phyloP scores from a whole-genome alignment of 2,329 filamentous ascomycete genomes.

The Microcyclospora pomicola region DNA sequence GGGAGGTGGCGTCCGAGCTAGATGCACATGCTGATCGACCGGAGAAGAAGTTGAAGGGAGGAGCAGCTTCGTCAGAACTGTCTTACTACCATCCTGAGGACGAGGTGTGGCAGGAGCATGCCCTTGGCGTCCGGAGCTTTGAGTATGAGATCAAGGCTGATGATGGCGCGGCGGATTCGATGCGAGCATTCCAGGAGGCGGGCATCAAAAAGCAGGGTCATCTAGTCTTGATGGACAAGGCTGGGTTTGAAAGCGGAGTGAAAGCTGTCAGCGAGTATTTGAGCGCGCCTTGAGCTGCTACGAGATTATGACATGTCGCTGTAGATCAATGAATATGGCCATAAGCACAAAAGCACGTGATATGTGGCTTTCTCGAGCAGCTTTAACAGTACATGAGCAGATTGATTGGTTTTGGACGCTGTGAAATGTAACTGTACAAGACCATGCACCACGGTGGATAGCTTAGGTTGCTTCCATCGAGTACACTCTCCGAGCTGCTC shows the following conservation, averaged over 20 bases:
- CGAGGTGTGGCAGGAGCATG: conserved; percentile 69
- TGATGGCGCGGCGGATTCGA: conserved; percentile 74
- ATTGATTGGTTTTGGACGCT: neutral
- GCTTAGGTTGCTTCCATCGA: neutral
- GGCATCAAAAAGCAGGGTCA: conserved; percentile 75
- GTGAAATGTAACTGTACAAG: conserved; percentile 5
- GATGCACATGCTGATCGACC: conserved; percentile 50
- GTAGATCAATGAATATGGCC: no score
- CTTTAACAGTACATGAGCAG: no score
- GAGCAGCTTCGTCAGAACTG: conserved; percentile 36
- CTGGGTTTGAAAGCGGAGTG: conserved; percentile 61
- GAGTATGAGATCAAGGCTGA: conserved; percentile 65
- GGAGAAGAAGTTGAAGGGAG: conserved; percentile 48
- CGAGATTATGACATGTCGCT: no score
- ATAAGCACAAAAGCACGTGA: no score
- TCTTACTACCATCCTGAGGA: conserved; percentile 97
- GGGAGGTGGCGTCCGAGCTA: conserved; percentile 69
- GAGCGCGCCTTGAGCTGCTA: conserved; percentile 3
- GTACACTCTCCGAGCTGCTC: neutral
- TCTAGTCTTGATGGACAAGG: conserved; percentile 73
- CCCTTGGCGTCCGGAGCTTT: conserved; percentile 54
- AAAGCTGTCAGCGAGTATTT: conserved; percentile 65
- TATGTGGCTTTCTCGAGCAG: no score
- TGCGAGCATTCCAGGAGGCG: conserved; percentile 85
- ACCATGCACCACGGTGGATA: neutral